Percentiles rank a stretch among this genome's conserved stretches.
phyloP scores from a whole-genome alignment of 345 rosid genomes.

The Lagerstroemia speciosa region DNA sequence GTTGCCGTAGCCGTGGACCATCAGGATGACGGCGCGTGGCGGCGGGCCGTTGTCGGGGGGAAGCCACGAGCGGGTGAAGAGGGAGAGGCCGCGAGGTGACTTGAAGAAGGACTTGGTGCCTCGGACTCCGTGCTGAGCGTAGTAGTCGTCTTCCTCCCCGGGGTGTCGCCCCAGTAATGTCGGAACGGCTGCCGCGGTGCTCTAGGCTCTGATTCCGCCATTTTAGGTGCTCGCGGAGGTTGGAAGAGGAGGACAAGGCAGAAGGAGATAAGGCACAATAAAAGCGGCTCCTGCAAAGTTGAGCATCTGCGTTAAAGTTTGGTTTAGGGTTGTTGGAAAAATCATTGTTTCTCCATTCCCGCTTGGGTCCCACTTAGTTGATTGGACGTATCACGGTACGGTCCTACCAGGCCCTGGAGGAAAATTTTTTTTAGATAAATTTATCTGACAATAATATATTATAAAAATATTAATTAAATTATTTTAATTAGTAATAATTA shows the following conservation, averaged over 20 bases:
- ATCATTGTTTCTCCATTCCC: no score
- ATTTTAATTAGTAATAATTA: no score
- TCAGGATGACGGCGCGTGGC: slow-evolving; percentile 55
- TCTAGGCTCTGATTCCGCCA: slow-evolving; percentile 1
- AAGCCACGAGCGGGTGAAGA: slow-evolving; percentile 74
- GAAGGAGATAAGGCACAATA: no score
- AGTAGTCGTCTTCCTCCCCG: slow-evolving; percentile 58
- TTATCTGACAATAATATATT: no score
- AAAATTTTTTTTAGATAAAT: no score
- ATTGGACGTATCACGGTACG: no score
- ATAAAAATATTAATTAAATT: no score
- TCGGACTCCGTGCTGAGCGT: slow-evolving; percentile 41
- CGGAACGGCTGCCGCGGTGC: not conserved
- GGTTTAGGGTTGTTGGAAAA: no score
- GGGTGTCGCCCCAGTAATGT: slow-evolving; percentile 54
- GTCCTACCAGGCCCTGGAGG: no score
- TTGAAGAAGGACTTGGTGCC: slow-evolving; percentile 53
- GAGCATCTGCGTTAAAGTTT: no score
- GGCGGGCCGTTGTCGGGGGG: slow-evolving; percentile 40
- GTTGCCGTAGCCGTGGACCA: slow-evolving; percentile 83
- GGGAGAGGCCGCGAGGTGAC: slow-evolving; percentile 67
- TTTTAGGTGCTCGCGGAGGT: not conserved
- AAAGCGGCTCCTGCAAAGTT: no score
- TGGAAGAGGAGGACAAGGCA: not conserved
- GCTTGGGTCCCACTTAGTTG: no score